Base-by-base conservation (phyloP, 2,329 filamentous ascomycete species). In the Chalara sp. region DNA sequence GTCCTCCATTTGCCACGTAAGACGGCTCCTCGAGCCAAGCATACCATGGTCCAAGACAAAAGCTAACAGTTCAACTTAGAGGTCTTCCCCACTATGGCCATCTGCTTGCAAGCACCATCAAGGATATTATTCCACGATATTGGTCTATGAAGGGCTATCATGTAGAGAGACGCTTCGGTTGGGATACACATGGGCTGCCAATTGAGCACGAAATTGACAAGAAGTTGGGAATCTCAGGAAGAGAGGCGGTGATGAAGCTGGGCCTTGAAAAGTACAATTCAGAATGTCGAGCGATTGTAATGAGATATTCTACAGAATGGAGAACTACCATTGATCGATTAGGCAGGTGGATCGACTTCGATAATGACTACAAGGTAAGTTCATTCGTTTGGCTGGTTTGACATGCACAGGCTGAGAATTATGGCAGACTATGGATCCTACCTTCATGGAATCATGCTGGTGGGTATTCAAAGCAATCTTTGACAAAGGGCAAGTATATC, bases 161-260 rank as follows among this genome's bases (percentile, higher is more conserved):
- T 72, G 91, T 96, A 48, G 89, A 93, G 73, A 81, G 92, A 58
- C 81, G 91, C 53, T 96, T 96, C 60, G 92, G 92, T 48, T 96
- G 92, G 92, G 92, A 96, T 67, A 89, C 91, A 1, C 92, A 96
- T 66, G 92, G 92, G 54, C 78, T 97, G 48, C 92, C 92, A 12
- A 93, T 97, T 60, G 92, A 97, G 73, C 89, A 95, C 68, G 92
- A 96, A 72, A 96, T 96, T 65, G 92, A 96, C 76, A 96, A 96
- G 78, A 92, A 92, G 71, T 76, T 95, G 58, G 87, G 88, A 40
- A 91, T 96, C 64, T 88, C 87, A 58, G 89, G 89, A 50, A 87
- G 88, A 67, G 87, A 91, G 58, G 90, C 90, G 5, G 91, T 97
- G 41, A 81, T 85, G 71, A 78, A 95, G 70, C 76, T 96, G 59